Base-by-base conservation (phyloP, 106 monocot genomes). In the Acorus gramineus region DNA sequence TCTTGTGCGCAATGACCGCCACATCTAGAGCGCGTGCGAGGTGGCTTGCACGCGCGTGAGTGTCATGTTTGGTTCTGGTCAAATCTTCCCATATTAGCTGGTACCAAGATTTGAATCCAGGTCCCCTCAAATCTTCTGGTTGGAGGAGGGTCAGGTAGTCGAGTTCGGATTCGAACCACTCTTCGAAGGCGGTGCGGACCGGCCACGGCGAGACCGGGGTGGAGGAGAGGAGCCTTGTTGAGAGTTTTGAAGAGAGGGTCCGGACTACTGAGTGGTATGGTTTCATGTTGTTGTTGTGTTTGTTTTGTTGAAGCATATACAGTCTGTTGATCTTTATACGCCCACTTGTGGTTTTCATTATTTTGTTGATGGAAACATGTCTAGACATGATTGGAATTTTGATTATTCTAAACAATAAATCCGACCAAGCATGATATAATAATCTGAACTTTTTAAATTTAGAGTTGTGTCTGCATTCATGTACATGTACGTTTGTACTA, bases 151-250 rank as follows among this genome's bases (percentile, higher is more conserved):
- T 73, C 50, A 84, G 76, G 0, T 70, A 51, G 51, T 84, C 63
- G 50, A 84, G 75, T 73, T 84, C 79, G 5, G 76, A 57, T 3
- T 68, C 57, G 52, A 84, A 70, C 76, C 79, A 84, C 6, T 49
- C 61, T 69, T 80, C 84, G 70, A 80, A 77, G 57, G 55, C 64
- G 44, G 80, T 61, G 10, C 79, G 79, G 8, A 64, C 70, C 5
- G 74, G 82, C 82, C 82, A 82, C 3, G 82, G 82, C 3, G 78
- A 55, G 43, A 82, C 64, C 44, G 76, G 52, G 4, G 80, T 49
- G 4, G 73, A 49, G 3, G 61, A 56, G 56, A 63, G 64, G 49
- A 50, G 63, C 52, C 28, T 28, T 28, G 61, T 28, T n/a, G 51
- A 63, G 13, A 56, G 11, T 46, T 77, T 76, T 2, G 66, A 51